Conservation (phyloP, 257 asterid genomes). For the Solanum microdontum region DNA sequence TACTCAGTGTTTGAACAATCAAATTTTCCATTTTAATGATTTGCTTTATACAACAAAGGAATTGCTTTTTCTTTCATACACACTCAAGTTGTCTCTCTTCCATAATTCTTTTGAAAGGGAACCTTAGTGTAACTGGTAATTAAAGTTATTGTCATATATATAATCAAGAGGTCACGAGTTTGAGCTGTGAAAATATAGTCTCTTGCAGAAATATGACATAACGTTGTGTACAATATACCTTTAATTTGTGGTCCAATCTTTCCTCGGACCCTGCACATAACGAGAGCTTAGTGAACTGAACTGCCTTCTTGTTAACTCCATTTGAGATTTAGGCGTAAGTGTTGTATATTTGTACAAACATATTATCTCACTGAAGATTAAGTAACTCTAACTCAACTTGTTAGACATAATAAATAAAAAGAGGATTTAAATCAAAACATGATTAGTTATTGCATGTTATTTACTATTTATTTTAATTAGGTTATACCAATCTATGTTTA, state of each 20-base stretch:
- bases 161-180: background rate
- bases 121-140: background rate
- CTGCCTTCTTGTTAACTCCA: too few relatives aligned
- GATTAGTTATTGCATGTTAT: background rate
- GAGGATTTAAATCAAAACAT: background rate
- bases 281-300: background rate
- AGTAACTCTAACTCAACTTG: background rate
- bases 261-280: background rate
- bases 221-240: background rate
- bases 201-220: background rate
- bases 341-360: background rate
- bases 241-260: background rate
- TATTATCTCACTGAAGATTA: background rate
- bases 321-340: background rate
- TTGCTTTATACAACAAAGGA: background rate
- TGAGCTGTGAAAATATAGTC: background rate
- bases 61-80: background rate
- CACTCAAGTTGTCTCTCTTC: background rate
- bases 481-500: background rate
- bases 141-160: background rate
- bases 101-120: background rate
- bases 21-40: background rate
- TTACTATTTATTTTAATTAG: background rate
- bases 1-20: background rate
- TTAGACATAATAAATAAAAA: background rate